Percentiles rank a stretch among this genome's conserved stretches.
phyloP scores from a whole-genome alignment of 2,329 filamentous ascomycete species.

The Ceratocystiopsis minuta region DNA sequence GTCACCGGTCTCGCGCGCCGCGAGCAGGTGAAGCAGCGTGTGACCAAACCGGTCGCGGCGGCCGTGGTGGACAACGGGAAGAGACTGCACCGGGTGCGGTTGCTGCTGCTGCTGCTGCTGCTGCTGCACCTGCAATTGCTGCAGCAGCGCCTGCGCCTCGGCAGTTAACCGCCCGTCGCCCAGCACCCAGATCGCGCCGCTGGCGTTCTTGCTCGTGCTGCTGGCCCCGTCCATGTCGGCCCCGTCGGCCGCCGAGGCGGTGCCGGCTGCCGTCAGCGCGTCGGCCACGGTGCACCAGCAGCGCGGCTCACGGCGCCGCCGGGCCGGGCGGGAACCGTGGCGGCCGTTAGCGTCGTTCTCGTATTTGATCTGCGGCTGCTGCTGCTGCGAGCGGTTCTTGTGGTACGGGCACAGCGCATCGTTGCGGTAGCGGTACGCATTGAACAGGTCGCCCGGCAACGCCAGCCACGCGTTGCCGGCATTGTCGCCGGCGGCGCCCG shows the following conservation, averaged over 20 bases:
- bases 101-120: conserved; percentile 3
- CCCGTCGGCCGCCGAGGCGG: neutral
- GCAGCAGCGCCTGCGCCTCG: conserved; percentile 9
- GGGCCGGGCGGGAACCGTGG: neutral
- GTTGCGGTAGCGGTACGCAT: conserved; percentile 12
- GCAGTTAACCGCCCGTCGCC: conserved; percentile 14
- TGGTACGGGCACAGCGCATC: conserved; percentile 11
- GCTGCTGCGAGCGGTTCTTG: neutral
- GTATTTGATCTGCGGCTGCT: neutral
- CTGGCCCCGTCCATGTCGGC: neutral
- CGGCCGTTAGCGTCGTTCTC: neutral
- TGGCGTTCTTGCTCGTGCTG: no score
- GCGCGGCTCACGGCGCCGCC: conserved; percentile 6
- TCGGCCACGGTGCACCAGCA: conserved; percentile 18
- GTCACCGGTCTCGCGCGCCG: conserved; percentile 17
- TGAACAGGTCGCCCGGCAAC: conserved; percentile 33
- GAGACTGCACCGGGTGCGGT: neutral
- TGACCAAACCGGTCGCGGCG: conserved; percentile 27
- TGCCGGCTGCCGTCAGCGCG: conserved; percentile 6
- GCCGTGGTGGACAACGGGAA: conserved; percentile 8
- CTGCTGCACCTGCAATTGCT: conserved; percentile 6
- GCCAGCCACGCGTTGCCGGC: conserved; percentile 13
- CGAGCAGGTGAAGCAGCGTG: conserved; percentile 28
- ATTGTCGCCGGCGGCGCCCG: conserved; percentile 7
- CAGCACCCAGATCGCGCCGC: conserved; percentile 14